A percentile compares a stretch with the other conserved stretches of the same genome.
These are phyloP conservation scores for Penicillium griseofulvum DNA, from an alignment of 2,329 filamentous ascomycete species.

Conservation along the genomic window DNA sequence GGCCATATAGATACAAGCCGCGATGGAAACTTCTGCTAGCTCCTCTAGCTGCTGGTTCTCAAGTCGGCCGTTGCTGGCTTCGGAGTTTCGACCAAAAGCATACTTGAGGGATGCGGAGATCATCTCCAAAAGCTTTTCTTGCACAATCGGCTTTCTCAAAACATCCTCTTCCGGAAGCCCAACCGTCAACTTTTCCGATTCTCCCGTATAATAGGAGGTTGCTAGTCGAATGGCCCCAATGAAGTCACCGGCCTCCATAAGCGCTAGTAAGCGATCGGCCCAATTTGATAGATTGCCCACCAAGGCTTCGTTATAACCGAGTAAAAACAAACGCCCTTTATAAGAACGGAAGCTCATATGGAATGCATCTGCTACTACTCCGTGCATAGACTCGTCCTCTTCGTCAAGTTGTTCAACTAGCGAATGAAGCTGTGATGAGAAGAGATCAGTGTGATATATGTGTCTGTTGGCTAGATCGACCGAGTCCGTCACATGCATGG, in stretches of 20 bases:
- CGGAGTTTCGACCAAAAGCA: slow-evolving; percentile 67
- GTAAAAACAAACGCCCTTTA: slow-evolving; percentile 85
- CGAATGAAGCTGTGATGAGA: slow-evolving; percentile 78
- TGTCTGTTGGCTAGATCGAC: slow-evolving; percentile 90
- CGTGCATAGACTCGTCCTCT: slow-evolving; percentile 84
- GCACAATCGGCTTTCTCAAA: slow-evolving; percentile 75
- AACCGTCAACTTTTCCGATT: slow-evolving; percentile 90
- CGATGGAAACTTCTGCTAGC: slow-evolving; percentile 78
- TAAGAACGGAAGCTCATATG: slow-evolving; percentile 97
- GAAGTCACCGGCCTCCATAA: slow-evolving; percentile 97
- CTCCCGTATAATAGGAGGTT: slow-evolving; percentile 86
- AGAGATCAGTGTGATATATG: slow-evolving; percentile 87
- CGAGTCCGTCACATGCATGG: slow-evolving; percentile 86
- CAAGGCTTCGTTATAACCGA: slow-evolving; percentile 91
- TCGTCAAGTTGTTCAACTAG: slow-evolving; percentile 88
- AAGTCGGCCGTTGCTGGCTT: slow-evolving; percentile 49
- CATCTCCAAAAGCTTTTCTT: slow-evolving; percentile 87
- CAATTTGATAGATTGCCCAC: slow-evolving; percentile 93
- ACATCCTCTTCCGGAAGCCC: slow-evolving; percentile 81
- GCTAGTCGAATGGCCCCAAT: slow-evolving; percentile 87
- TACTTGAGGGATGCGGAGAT: slow-evolving; percentile 89
- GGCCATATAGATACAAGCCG: slow-evolving; percentile 73
- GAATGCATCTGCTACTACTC: slow-evolving; percentile 93
- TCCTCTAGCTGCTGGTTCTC: slow-evolving; percentile 67
- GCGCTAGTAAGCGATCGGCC: slow-evolving; percentile 86